Evolutionary conservation across 192 early-diverging fungal genomes (phyloP), one percentile per base, ranked within the genome.

Genomic region (Coemansia sp.): DNA sequence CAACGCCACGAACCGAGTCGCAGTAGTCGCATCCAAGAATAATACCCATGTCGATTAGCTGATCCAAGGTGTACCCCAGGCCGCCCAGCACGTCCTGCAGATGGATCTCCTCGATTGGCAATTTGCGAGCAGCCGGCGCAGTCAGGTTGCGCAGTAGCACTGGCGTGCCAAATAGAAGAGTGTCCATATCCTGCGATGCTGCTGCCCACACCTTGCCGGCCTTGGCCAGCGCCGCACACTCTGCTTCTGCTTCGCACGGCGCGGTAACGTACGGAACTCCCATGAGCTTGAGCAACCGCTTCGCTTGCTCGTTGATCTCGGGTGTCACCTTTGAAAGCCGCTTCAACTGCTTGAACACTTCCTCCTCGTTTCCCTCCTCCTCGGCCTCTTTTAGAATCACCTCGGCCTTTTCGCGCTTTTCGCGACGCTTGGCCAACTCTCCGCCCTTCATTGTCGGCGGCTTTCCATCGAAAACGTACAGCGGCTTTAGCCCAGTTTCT

Each of bases 121-220:
- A 72, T 70, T 97, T 98, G 42, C 91, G 89, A 16, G 87, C 85
- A 42, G 98, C 96, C 62, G 91, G 93, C 72, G 93, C 93, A 0
- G 97, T 99, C 63, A 99, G 79, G 69, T 98, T 95, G 14, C 97
- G 89, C 41, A 99, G 66, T 13, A 99, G 77, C 39, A 96, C 86
- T 0, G 97, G 95, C 1, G 95, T 79, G 11, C 89, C 90, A 81
- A 99, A 99, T 14, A 95, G 93, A 53, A 99, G 82, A 0, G 97
- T 99, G 67, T 99, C 97, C 96, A 99, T 98, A 82, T 99, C 97
- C 70, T 99, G 96, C 11, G 94, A 96, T 19, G 93, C 96, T 17
- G 95, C 94, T 33, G 92, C 97, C 75, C 89, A 97, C 3, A 99
- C 94, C 64, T 95, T 95, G 50, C 94, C 94, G 1, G 90, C 85